Evolutionary conservation across 2,329 filamentous ascomycete genomes (phyloP).

Genomic region (Chaetothyriales sp.): DNA sequence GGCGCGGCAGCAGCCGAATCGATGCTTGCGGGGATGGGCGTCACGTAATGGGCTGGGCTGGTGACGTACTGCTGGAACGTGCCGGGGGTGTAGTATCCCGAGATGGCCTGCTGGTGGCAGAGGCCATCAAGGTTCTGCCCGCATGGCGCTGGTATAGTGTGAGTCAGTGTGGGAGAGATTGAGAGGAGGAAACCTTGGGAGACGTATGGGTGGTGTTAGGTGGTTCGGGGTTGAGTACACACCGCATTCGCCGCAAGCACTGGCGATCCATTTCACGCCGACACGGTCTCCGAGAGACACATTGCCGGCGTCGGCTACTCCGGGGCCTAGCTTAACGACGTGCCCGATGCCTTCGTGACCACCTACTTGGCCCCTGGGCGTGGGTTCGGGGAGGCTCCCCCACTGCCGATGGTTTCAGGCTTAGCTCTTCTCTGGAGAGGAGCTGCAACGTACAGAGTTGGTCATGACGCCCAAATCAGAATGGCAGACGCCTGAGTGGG

Average conservation of each 20-base stretch:
- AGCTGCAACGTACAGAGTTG: too few relatives aligned
- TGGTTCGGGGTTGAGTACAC: too few relatives aligned
- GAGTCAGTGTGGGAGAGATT: too few relatives aligned
- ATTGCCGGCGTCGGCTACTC: constrained; percentile 35
- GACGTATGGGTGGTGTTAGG: too few relatives aligned
- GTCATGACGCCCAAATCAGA: constrained; percentile 45
- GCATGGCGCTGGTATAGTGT: too few relatives aligned
- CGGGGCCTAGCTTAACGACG: constrained; percentile 51
- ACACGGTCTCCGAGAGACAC: constrained; percentile 47
- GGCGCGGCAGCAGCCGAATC: constrained; percentile 16
- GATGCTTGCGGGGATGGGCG: constrained; percentile 21
- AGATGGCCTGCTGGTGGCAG: constrained; percentile 28
- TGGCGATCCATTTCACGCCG: constrained; percentile 38
- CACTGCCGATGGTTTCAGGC: too few relatives aligned
- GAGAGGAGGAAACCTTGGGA: too few relatives aligned
- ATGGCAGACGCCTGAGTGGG: constrained; percentile 52
- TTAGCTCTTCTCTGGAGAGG: too few relatives aligned
- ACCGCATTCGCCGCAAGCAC: constrained; percentile 26
- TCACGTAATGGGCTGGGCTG: constrained; percentile 25
- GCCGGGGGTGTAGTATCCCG: constrained; percentile 26
- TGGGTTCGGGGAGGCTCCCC: too few relatives aligned
- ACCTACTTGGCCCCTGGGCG: constrained; percentile 48
- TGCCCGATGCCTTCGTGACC: constrained; percentile 56
- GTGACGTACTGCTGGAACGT: constrained; percentile 29
- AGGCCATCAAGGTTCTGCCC: too few relatives aligned